Base-by-base conservation (phyloP, 495 filamentous ascomycete genomes). In the Penicillium pancosmium region DNA sequence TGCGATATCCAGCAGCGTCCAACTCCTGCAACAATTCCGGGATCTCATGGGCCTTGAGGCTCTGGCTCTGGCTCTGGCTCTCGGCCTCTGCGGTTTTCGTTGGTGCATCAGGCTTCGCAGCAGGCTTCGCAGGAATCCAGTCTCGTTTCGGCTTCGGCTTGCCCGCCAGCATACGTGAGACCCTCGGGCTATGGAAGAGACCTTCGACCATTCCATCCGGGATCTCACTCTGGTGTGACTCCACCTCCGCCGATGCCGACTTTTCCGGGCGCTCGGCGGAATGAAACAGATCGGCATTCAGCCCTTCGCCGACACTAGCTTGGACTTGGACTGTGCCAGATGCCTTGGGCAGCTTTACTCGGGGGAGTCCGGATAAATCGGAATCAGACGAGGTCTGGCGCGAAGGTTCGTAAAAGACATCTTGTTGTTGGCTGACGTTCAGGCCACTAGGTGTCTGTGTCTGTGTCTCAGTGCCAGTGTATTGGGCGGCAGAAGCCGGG, bases 281-380 rank as follows among this genome's bases (percentile, higher is more conserved):
- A 49, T 82, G 76, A 62, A 82, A 87, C 0, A 81, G 76, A 69
- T 86, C 82, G 35, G 81, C 78, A 64, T 90, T 88, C 38, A 88
- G 73, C 2, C 73, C 65, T 46, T 75, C 69, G 43, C 74, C 64
- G 16, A 65, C 31, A 31, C 66, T 71, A 27, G 60, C 27, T 31
- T 31, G 27, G 6, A 31, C 63, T 65, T 86, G 83, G 12, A 55
- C 67, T 43, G 78, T 68, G 54, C 78, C 80, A 0, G 78, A 71
- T 51, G 76, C 68, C 56, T 84, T 78, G 0, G 87, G 88, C 47
- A 90, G 67, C 63, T 87, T 88, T 13, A 81, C 73, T 55, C 79
- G 69, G 15, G 87, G 86, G 25, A 85, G 66, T 15, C 82, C 81
- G 8, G 84, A 88, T 9, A 80, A 57, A 6, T 80, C 76, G 5